Evolutionary conservation across 306 rosid genomes (phyloP), one percentile per base, ranked within the genome.

Genomic region (Cucurbita pepo): DNA sequence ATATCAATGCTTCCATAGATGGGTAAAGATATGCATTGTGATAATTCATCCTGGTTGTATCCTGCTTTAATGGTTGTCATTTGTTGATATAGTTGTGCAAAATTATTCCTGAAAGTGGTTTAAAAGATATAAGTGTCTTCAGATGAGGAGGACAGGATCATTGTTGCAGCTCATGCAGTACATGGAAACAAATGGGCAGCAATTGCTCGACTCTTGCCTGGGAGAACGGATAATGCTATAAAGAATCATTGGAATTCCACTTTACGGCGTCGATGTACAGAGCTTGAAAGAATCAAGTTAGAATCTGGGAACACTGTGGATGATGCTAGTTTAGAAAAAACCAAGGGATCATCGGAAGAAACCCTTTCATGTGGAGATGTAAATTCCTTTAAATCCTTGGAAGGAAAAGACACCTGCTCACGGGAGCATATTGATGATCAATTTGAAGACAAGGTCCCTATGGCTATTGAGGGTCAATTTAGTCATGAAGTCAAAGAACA

Each of bases 191-290:
- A 88, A 79, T 92, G 97, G 97, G 96, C 96, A 69, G 95, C 88
- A 40, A 92, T 92, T 18, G 94, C 97, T 15, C 79, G 85, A 83
- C 90, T 88, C 80, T 79, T 92, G 66, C 88, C 88, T 8, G 97
- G 97, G 62, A 85, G 97, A 86, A 92, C 96, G 7, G 97, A 92
- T 72, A 92, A 89, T 75, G 90, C 97, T 67, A 92, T 92, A 61
- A 92, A 92, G 81, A 92, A 92, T 71, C 97, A 92, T 65, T 92
- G 97, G 97, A 92, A 92, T 80, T 89, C 97, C 65, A 92, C 95
- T 48, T 77, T 92, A 78, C 85, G 89, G 87, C 97, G 95, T 21
- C 85, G 86, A 19, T 81, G 90, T 65, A 70, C 77, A 56, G 91
- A 84, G 47, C 74, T 57, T 80, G 91, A 77, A 59, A 94, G 74